Base-by-base conservation (phyloP, 306 rosid genomes). In the Rosa lucieae region DNA sequence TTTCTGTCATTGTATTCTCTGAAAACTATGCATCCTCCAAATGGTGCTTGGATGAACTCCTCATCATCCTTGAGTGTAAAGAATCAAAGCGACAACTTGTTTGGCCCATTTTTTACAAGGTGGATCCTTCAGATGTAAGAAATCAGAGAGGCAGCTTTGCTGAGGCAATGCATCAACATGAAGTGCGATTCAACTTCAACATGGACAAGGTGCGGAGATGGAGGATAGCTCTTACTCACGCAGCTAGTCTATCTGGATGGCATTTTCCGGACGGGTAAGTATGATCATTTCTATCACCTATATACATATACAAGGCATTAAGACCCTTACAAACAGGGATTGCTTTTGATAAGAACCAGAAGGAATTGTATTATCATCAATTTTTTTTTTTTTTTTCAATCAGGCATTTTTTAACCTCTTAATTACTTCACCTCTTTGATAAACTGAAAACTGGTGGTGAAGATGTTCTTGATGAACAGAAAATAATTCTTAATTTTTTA, bases 231-330 rank as follows among this genome's bases (percentile, higher is more conserved):
- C 48, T 77, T 14, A 20, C 42, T 32, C 53, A 67, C 2, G 40
- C 62, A 32, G 62, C 81, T 13, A 67, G 3, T 77, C 49, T 77
- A 5, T 71, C 67, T 14, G 81, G 81, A 14, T 67, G 71, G 67
- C 74, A 77, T 53, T 47, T 77, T 17, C 9, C 47, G 10, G 61
- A 77, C 13, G 58, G 32, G 42, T 63, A 63, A 13, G 68, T 32
- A 12, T 12, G 68, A 63, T 63, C 42, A 63, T 63, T 63, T 63
- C 18, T 63, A 13, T 29, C 8, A 62, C 42, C 17, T 62, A 11
- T 29, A 29, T 13, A 4, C 20, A 29, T n/a, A 59, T 9, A 59
- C 29, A 58, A 63, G 15, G 35, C 66, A 59, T 59, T 26, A 26
- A 26, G 29, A 26, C 29, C 29, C 29, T 26, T 26, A 26, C 29